A percentile compares a stretch with the other conserved stretches of the same genome.
Conservation (phyloP, 1,284 basidiomycete genomes). For the Austroboletus niveus region DNA sequence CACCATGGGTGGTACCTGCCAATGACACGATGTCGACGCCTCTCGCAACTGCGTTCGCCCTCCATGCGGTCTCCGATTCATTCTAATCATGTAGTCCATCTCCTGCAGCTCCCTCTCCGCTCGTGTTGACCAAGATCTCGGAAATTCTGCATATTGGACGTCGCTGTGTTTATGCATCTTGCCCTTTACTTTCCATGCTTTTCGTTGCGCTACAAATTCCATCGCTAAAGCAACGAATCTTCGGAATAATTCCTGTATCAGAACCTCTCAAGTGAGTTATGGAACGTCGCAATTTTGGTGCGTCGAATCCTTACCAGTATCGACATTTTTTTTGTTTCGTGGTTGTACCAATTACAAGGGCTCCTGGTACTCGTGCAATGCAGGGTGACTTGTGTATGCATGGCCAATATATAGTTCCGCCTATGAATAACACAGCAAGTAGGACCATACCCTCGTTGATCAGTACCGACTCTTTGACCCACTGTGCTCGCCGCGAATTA, state of each 20-base stretch:
- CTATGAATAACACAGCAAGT: slow-evolving; percentile 23
- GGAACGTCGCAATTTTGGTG: slow-evolving; percentile 5
- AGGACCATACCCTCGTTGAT: slow-evolving; percentile 21
- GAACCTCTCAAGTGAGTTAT: slow-evolving; percentile 14
- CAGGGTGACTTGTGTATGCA: slow-evolving; percentile 27
- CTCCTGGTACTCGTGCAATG: slow-evolving; percentile 7
- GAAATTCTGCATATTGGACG: slow-evolving; percentile 19
- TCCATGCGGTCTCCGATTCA: slow-evolving; percentile 9
- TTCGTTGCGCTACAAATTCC: slow-evolving; percentile 22
- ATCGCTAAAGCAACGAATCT: slow-evolving; percentile 25
- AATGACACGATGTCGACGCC: slow-evolving; percentile 3
- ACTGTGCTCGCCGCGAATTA: slow-evolving; percentile 13
- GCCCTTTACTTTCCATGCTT: slow-evolving; percentile 16
- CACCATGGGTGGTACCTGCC: slow-evolving; percentile 21
- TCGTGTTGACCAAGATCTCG: slow-evolving; percentile 27
- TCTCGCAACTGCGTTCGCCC: slow-evolving; percentile 8
- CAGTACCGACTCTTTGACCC: slow-evolving; percentile 3
- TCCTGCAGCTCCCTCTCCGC: slow-evolving; percentile 27
- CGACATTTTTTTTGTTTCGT: slow-evolving; percentile 23
- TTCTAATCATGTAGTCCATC: slow-evolving; percentile 25
- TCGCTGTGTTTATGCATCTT: slow-evolving; percentile 12
- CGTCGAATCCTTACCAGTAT: slow-evolving; percentile 27
- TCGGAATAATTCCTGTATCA: slow-evolving; percentile 23
- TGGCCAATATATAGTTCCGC: slow-evolving; percentile 5
- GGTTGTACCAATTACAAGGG: slow-evolving; percentile 29